Evolutionary conservation across 1,284 basidiomycete genomes (phyloP), one percentile per base, ranked within the genome.

Genomic region (Ceratobasidium sp.): DNA sequence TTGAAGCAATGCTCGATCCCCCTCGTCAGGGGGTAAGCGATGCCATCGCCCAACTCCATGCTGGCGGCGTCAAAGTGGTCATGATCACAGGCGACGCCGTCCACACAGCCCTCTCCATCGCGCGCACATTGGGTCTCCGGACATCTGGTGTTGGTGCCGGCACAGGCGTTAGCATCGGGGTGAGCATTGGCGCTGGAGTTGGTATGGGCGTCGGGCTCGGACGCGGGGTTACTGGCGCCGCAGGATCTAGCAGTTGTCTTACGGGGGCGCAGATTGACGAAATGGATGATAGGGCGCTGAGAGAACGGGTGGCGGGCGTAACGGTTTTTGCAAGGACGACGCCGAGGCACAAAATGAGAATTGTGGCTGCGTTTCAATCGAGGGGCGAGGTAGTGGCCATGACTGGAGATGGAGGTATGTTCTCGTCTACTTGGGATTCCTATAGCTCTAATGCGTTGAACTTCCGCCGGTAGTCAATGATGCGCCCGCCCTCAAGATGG

Each of bases 71-170:
- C 44, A 95, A 97, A 78, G 91, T 98, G 14, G 92, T 98, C 50
- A 98, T 99, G 96, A 98, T 98, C 80, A 98, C 97, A 0, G 97
- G 97, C 16, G 97, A 98, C 79, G 91, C 95, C 26, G 94, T 96
- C 81, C 86, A 91, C 73, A 99, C 97, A 0, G 97, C 97, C 1
- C 79, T 95, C 11, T 90, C 94, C 21, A 98, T 98, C 75, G 96
- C 95, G 30, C 85, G 88, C 75, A 87, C 95, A 77, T 86, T 99
- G n/a, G 96, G 96, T n/a, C 83, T 98, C 76, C 84, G 86, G 91
- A 46, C 77, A 77, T 73, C 46, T 58, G 26, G 75, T 32, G 66
- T 70, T 23, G 66, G 54, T 21, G 66, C 66, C 38, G 52, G 35
- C 6, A 58, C 43, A 14, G 54, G 66, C 1, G 41, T 70, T 6